Percentiles rank a stretch among this genome's conserved stretches.
phyloP scores from a whole-genome alignment of 2,329 filamentous ascomycete species.

The Cladophialophora yegresii region DNA sequence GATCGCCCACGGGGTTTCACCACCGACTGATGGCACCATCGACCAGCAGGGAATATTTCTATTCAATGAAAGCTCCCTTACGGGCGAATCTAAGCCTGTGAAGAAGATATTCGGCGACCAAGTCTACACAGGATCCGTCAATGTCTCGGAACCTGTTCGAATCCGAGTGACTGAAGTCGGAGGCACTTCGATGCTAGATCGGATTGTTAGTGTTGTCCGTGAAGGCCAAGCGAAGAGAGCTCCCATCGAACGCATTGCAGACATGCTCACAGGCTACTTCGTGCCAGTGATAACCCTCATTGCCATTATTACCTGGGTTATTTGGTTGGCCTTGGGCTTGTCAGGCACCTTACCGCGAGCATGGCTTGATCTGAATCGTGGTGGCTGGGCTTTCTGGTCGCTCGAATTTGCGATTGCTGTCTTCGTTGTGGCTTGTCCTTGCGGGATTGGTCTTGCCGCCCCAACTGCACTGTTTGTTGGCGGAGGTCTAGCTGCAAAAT shows the following conservation, averaged over 20 bases:
- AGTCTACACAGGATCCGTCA: constrained; percentile 52
- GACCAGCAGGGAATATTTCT: constrained; percentile 57
- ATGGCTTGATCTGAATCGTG: constrained; percentile 54
- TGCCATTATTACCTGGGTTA: constrained; percentile 50
- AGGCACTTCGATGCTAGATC: constrained; percentile 54
- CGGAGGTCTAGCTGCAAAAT: constrained; percentile 73
- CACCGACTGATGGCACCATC: constrained; percentile 76
- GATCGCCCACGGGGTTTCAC: constrained; percentile 76
- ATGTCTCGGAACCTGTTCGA: constrained; percentile 50
- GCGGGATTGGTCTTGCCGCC: constrained; percentile 79
- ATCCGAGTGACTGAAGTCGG: constrained; percentile 49
- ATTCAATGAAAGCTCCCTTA: constrained; percentile 90
- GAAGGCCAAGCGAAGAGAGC: constrained; percentile 54
- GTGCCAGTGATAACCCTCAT: constrained; percentile 53
- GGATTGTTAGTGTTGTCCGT: constrained; percentile 52
- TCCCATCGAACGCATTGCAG: constrained; percentile 52
- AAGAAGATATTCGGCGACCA: constrained; percentile 47
- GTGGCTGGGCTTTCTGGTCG: constrained; percentile 56
- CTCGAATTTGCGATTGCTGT: constrained; percentile 74
- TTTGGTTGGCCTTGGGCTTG: constrained; percentile 51
- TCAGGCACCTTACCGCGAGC: constrained; percentile 51
- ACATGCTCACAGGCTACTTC: constrained; percentile 53
- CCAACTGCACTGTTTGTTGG: constrained; percentile 86
- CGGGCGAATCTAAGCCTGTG: constrained; percentile 56
- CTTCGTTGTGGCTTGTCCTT: constrained; percentile 84